phyloP scores from a whole-genome alignment of 129 eudicot genomes.

The Apium graveolens region DNA sequence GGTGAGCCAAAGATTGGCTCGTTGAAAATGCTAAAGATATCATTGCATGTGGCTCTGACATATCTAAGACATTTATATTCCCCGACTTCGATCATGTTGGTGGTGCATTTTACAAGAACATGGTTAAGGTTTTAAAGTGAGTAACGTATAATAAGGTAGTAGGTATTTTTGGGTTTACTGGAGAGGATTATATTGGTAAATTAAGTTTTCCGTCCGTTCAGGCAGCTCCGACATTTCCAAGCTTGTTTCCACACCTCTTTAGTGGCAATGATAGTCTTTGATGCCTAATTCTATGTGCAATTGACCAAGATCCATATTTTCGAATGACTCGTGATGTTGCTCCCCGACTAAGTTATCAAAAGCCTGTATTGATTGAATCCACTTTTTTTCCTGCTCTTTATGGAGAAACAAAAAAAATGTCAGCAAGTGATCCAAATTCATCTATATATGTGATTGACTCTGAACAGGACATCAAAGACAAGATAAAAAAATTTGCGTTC shows the following conservation, averaged over 20 bases:
- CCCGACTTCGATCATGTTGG: conserved; percentile 83
- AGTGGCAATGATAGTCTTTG: conserved; percentile 68
- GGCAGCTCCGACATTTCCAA: conserved; percentile 97
- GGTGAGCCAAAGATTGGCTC: conserved; percentile 87
- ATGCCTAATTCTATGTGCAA: conserved; percentile 93
- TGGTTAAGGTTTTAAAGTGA: conserved; percentile 77
- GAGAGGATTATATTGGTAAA: conserved; percentile 94
- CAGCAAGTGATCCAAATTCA: conserved; percentile 85
- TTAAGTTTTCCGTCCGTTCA: conserved; percentile 84
- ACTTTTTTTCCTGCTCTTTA: conserved; percentile 84
- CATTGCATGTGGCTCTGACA: conserved; percentile 91
- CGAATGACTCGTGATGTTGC: conserved; percentile 98
- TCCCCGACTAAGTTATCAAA: conserved; percentile 87
- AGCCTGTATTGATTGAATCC: conserved; percentile 94
- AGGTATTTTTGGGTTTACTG: conserved; percentile 85
- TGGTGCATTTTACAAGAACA: conserved; percentile 83
- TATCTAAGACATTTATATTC: conserved; percentile 84
- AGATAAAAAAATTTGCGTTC: conserved; percentile 83
- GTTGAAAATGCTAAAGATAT: conserved; percentile 97
- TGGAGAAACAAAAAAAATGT: conserved; percentile 89
- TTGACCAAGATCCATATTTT: conserved; percentile 98
- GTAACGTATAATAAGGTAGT: conserved; percentile 90
- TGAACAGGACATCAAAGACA: conserved; percentile 59
- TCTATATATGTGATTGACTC: conserved; percentile 93
- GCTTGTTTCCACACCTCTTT: conserved; percentile 92